These are phyloP conservation scores for Tetrastigma voinierianum DNA, from an alignment of 164 flowering plant genomes.

Conservation along the genomic window DNA sequence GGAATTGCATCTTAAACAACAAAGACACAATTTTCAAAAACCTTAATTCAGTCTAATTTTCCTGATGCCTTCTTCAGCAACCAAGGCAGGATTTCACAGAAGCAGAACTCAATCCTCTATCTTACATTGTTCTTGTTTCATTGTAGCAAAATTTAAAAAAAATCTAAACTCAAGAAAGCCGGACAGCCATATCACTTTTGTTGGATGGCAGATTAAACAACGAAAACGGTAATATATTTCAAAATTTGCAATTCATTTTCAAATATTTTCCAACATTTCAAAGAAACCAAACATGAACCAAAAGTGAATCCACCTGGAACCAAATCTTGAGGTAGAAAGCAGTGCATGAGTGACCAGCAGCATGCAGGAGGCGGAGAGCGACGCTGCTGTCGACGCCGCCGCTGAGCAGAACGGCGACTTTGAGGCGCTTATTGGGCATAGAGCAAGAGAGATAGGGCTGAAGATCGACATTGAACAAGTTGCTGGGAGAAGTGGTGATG, in stretches of 20 bases:
- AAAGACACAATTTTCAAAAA: too few species aligned
- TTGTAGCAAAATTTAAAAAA: too few species aligned
- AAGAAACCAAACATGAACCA: background rate
- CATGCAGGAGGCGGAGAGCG: constrained; percentile 84
- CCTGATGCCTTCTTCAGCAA: too few species aligned
- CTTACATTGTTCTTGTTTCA: too few species aligned
- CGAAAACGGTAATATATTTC: background rate
- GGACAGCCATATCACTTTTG: too few species aligned
- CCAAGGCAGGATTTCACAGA: too few species aligned
- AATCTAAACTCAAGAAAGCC: too few species aligned
- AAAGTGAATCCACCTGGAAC: constrained; percentile 73
- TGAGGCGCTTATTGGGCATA: constrained; percentile 58
- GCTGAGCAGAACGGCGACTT: constrained; percentile 80
- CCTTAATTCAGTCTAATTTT: too few species aligned
- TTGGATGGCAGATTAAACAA: background rate
- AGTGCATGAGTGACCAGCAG: constrained; percentile 92
- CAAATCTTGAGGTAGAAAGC: constrained; percentile 96
- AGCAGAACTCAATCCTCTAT: too few species aligned
- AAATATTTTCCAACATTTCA: too few species aligned
- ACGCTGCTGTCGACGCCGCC: constrained; percentile 99
- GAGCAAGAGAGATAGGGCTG: constrained; percentile 64
- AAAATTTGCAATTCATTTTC: too few species aligned
- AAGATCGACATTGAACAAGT: constrained; percentile 19
- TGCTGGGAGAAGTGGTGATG: background rate
- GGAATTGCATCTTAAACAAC: too few species aligned